Evolutionary conservation across 371 early-diverging fungal genomes (phyloP).

Genomic region (Haplosporangium sp.): DNA sequence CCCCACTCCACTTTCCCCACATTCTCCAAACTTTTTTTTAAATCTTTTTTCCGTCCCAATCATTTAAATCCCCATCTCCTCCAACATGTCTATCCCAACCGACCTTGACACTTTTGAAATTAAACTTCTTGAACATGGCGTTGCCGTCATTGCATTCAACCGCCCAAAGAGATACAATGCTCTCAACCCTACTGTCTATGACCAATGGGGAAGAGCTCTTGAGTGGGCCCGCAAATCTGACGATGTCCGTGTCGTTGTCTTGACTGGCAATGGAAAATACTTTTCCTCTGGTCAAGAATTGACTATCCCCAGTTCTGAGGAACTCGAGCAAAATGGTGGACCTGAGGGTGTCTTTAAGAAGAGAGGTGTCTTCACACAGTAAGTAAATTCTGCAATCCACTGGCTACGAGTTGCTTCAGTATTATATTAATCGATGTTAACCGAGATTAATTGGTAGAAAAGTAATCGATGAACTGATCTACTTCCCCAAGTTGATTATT

Average conservation of each 20-base stretch:
- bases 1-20: neutral
- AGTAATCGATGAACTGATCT: conserved; percentile 68
- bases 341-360: conserved; percentile 22
- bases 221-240: conserved; percentile 65
- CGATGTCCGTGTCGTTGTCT: conserved; percentile 66
- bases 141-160: conserved; percentile 76
- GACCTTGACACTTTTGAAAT: conserved; percentile 66
- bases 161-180: conserved; percentile 75
- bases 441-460: conserved; percentile 44
- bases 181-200: conserved; percentile 70
- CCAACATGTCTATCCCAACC: conserved; percentile 48
- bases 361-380: conserved; percentile 41
- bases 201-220: conserved; percentile 74
- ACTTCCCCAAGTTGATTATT: conserved; percentile 79
- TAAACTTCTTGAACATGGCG: conserved; percentile 65
- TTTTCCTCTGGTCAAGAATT: conserved; percentile 78
- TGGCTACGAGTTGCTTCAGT: too few relatives aligned
- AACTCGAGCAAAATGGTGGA: conserved; percentile 29
- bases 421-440: neutral
- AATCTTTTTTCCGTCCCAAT: neutral
- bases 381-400: conserved; percentile 4
- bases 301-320: conserved; percentile 54
- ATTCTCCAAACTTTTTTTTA: too few relatives aligned
- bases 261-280: conserved; percentile 79
- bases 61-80: neutral